A percentile compares a stretch with the other conserved stretches of the same genome.
These are phyloP conservation scores for Xylariaceae sp. DNA, from an alignment of 2,329 filamentous ascomycete species.

Conservation along the genomic window DNA sequence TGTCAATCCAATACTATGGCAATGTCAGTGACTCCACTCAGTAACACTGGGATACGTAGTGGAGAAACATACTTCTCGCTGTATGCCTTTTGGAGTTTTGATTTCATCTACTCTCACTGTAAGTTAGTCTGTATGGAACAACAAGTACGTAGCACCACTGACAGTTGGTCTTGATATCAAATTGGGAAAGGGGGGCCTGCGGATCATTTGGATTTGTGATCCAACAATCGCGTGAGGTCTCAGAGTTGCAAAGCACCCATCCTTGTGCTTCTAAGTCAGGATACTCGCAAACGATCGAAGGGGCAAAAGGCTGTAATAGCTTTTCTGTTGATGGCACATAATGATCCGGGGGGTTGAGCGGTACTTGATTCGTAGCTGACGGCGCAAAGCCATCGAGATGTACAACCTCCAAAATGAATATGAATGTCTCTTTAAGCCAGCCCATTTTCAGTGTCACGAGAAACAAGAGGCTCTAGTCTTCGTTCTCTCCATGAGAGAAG, in stretches of 20 bases:
- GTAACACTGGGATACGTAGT: not conserved
- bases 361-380: slow-evolving; percentile 10
- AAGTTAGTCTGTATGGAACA: not conserved
- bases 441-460: slow-evolving; percentile 6
- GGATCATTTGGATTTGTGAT: slow-evolving; percentile 14
- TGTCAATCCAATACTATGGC: slow-evolving; percentile 16
- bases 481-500: not conserved
- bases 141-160: not conserved
- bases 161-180: slow-evolving; percentile 19
- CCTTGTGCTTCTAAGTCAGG: slow-evolving; percentile 17
- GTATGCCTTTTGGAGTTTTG: slow-evolving; percentile 4
- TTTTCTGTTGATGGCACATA: not conserved
- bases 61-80: slow-evolving; percentile 8
- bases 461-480: too few relatives aligned
- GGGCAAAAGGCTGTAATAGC: not conserved
- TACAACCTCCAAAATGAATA: slow-evolving; percentile 14
- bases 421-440: slow-evolving; percentile 17
- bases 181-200: slow-evolving; percentile 15
- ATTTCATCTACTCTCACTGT: slow-evolving; percentile 6
- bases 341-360: slow-evolving; percentile 8
- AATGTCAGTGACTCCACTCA: not conserved
- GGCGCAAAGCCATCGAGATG: slow-evolving; percentile 10
- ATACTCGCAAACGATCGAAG: slow-evolving; percentile 16
- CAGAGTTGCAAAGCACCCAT: slow-evolving; percentile 20
- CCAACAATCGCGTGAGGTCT: slow-evolving; percentile 19